A percentile compares a stretch with the other conserved stretches of the same genome.
These are phyloP conservation scores for Suhomyces canberraensis DNA, from an alignment of 805 yeast species.

Conservation along the genomic window DNA sequence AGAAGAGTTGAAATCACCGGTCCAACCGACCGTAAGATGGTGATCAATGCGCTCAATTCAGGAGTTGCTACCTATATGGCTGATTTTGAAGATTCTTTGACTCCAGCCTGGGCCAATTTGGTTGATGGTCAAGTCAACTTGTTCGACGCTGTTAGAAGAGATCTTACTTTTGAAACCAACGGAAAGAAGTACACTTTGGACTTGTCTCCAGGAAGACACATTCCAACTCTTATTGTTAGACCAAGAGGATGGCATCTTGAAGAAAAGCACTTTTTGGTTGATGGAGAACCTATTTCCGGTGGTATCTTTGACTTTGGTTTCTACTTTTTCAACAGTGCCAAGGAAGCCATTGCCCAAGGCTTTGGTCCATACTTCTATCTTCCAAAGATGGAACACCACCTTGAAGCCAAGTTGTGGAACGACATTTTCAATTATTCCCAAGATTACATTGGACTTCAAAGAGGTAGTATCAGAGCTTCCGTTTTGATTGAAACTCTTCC, in stretches of 20 bases:
- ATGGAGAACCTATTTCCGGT: slow-evolving; percentile 74
- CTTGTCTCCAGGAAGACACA: slow-evolving; percentile 49
- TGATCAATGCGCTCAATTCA: slow-evolving; percentile 76
- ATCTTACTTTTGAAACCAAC: slow-evolving; percentile 44
- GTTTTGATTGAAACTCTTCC: slow-evolving; percentile 82
- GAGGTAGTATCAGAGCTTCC: slow-evolving; percentile 80
- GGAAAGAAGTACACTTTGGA: slow-evolving; percentile 45
- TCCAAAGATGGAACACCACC: slow-evolving; percentile 84
- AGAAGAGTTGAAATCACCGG: slow-evolving; percentile 84
- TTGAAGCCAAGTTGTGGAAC: slow-evolving; percentile 82
- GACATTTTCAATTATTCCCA: slow-evolving; percentile 75
- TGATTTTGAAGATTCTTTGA: slow-evolving; percentile 80
- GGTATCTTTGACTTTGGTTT: slow-evolving; percentile 78
- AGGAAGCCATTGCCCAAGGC: slow-evolving; percentile 57
- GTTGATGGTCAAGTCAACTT: slow-evolving; percentile 79
- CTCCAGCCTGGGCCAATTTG: slow-evolving; percentile 81
- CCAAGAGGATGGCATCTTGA: slow-evolving; percentile 89
- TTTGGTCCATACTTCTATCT: slow-evolving; percentile 79
- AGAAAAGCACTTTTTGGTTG: slow-evolving; percentile 67
- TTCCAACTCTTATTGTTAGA: slow-evolving; percentile 77
- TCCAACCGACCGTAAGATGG: slow-evolving; percentile 82
- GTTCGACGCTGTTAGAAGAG: slow-evolving; percentile 71
- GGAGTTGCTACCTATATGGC: slow-evolving; percentile 81
- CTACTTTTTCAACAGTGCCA: slow-evolving; percentile 74
- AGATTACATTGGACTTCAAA: slow-evolving; percentile 61